Evolutionary conservation across 176 grass and related monocot species (phyloP).

Genomic region (Pontederia paniculata): DNA sequence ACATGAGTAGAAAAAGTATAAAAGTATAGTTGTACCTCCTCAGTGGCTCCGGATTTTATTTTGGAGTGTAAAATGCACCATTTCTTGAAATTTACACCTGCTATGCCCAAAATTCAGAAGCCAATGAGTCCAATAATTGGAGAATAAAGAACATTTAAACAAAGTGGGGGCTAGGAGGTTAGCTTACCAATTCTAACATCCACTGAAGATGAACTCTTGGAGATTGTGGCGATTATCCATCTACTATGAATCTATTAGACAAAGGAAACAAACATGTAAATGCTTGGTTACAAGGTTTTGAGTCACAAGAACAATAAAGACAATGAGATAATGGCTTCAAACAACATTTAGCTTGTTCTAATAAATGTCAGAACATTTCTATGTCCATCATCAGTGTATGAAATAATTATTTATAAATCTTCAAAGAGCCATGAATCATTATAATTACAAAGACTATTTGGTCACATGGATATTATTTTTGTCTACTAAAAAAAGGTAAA

Average conservation of each 20-base stretch:
- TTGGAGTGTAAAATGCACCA: constrained; percentile 97
- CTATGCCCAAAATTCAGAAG: constrained; percentile 18
- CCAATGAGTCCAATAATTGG: not conserved
- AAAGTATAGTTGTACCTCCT: constrained; percentile 41
- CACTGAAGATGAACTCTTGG: constrained; percentile 46
- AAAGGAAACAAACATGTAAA: too few relatives aligned
- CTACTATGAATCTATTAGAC: constrained; percentile 60
- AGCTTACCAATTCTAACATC: constrained; percentile 85
- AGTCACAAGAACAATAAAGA: too few relatives aligned
- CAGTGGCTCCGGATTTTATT: constrained; percentile 93
- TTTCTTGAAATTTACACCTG: constrained; percentile 94
- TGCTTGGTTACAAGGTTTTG: too few relatives aligned
- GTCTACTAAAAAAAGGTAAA: too few relatives aligned
- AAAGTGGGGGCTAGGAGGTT: constrained; percentile 4
- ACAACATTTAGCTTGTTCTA: too few relatives aligned
- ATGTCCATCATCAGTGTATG: too few relatives aligned
- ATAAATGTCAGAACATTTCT: too few relatives aligned
- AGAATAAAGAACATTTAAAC: not conserved
- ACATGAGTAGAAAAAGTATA: constrained; percentile 12
- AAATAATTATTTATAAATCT: too few relatives aligned
- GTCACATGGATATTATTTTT: too few relatives aligned
- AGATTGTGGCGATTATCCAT: constrained; percentile 63
- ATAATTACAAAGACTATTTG: too few relatives aligned
- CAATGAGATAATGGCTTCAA: too few relatives aligned
- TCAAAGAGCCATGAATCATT: too few relatives aligned